Evolutionary conservation across 139 green algal genomes (phyloP), one percentile per base, ranked within the genome.

Genomic region (Desmodesmus armatus): DNA sequence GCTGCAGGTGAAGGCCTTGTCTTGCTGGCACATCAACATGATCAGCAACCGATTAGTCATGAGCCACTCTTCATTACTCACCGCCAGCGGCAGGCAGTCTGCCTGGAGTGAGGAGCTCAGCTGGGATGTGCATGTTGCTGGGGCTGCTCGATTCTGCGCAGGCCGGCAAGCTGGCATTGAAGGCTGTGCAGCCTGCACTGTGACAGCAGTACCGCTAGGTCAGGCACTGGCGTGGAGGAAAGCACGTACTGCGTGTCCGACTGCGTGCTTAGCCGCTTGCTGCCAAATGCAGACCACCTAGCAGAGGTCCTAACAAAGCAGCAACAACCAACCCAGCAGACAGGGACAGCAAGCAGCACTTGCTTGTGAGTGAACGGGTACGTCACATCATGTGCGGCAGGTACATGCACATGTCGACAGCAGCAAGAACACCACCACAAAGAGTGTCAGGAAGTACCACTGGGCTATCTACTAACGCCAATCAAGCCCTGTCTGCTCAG

Each of bases 221-320:
- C 76, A 21, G 76, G 37, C n/a, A 71, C 76, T 43, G 76, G 49
- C 11, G 29, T 55, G 11, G 35, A 27, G 23, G 37, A 27, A 17
- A 21, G 25, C 25, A 83, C 51, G 51, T 55, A 53, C 13, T 35
- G 41, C 25, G 11, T 70, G 2, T 40, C 5, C 17, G 9, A 33
- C 11, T 55, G 31, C 0, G 76, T 83, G 53, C n/a, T 43, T 17
- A 83, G 29, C 2, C 51, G 76, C 53, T 83, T 83, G 76, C 37
- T 83, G 76, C 76, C 62, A 27, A 51, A 83, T 33, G 41, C 76
- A 1, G 41, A 23, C 76, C 76, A 83, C 76, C 76, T 83, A n/a
- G n/a, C n/a, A n/a, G n/a, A n/a, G n/a, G n/a, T n/a, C n/a, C n/a
- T n/a, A n/a, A n/a, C n/a, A n/a, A n/a, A n/a, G n/a, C n/a, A n/a